Conservation (phyloP, 352 stramenopile genomes). For the Phytophthora hybrid region DNA sequence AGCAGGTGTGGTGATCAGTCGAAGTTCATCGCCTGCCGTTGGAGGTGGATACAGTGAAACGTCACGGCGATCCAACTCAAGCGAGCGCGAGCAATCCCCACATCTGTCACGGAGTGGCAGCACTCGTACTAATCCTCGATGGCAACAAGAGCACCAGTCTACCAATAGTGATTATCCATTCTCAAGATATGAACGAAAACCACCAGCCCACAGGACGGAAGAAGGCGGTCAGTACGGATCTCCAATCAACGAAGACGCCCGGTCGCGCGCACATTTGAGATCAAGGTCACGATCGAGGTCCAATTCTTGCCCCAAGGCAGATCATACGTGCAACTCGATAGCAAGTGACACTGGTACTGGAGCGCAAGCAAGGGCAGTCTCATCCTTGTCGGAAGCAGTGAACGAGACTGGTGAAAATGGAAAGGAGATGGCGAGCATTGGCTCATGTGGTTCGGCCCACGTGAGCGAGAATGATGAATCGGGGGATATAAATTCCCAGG, state of each 20-base stretch:
- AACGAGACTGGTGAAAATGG: neutral
- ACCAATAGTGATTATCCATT: constrained; percentile 5
- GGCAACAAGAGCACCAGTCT: constrained; percentile 14
- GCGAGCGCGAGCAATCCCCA: constrained; percentile 32
- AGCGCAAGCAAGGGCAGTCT: neutral
- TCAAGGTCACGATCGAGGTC: constrained; percentile 24
- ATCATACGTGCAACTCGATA: neutral
- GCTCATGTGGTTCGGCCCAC: neutral
- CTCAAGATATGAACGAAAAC: constrained; percentile 15
- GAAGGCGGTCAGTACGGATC: neutral
- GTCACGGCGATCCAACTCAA: constrained; percentile 41
- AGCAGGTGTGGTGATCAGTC: constrained; percentile 34
- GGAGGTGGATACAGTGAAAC: neutral
- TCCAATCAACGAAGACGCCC: neutral
- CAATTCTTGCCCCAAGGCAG: constrained; percentile 10
- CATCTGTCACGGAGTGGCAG: constrained; percentile 10
- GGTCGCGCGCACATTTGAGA: neutral
- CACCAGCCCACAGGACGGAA: constrained; percentile 6
- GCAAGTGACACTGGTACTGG: neutral
- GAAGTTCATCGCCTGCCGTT: constrained; percentile 22
- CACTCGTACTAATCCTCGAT: constrained; percentile 15
- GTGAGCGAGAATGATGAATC: neutral
- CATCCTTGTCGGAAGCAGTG: neutral
- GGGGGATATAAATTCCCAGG: neutral
- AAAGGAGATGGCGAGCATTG: neutral